These are phyloP conservation scores for Calophaca sinica DNA, from an alignment of 306 rosid genomes.

Conservation along the genomic window DNA sequence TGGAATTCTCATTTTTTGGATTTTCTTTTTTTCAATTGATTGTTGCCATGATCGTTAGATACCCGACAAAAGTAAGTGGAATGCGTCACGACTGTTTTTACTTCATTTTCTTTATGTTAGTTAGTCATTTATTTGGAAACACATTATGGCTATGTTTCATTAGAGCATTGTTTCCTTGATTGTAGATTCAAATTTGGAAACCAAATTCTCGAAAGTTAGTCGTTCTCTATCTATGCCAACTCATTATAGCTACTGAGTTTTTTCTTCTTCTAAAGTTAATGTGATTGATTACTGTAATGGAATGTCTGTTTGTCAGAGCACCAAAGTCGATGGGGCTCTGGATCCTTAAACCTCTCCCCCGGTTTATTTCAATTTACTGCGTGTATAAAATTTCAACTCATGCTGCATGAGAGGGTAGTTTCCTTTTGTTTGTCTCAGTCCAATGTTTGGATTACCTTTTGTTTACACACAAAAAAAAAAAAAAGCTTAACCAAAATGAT, in stretches of 20 bases:
- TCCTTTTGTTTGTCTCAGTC: slow-evolving; percentile 31
- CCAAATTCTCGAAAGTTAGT: background rate
- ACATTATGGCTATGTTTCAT: too few relatives aligned
- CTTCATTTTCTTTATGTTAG: background rate
- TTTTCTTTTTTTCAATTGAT: slow-evolving; percentile 8
- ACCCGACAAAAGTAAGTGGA: background rate
- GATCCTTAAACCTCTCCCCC: background rate
- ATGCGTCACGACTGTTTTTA: background rate
- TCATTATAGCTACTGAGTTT: slow-evolving; percentile 28
- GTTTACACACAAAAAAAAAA: too few relatives aligned
- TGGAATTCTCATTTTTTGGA: background rate
- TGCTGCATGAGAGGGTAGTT: slow-evolving; percentile 24
- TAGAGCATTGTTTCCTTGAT: slow-evolving; percentile 10
- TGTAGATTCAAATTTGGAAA: slow-evolving; percentile 35
- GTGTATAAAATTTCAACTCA: slow-evolving; percentile 1
- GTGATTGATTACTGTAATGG: slow-evolving; percentile 33
- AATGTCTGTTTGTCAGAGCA: slow-evolving; percentile 27
- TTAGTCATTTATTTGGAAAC: background rate
- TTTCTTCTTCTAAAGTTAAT: slow-evolving; percentile 20
- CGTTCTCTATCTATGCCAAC: slow-evolving; percentile 24
- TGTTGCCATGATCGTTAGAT: background rate
- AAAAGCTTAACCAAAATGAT: slow-evolving; percentile 18
- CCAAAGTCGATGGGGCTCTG: slow-evolving; percentile 22
- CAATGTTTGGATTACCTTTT: slow-evolving; percentile 5
- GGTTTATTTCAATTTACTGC: slow-evolving; percentile 31